A percentile compares a stretch with the other conserved stretches of the same genome.
Evolutionary conservation across 2,329 filamentous ascomycete species (phyloP).

Genomic region (Phyllosticta paracitricarpa): DNA sequence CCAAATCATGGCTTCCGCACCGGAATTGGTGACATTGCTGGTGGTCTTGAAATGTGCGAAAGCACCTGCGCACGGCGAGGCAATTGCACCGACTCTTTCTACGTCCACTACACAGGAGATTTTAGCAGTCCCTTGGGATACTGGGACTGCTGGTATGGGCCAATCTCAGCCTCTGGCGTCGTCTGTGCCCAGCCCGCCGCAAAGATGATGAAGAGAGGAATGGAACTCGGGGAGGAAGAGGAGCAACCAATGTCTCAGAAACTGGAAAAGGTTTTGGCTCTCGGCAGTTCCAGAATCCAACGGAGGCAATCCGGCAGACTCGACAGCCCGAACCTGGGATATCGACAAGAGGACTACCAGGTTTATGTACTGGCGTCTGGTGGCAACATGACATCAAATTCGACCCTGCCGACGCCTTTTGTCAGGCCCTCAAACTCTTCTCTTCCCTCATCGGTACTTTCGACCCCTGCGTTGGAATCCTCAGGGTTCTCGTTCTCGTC

Average conservation of each 20-base stretch:
- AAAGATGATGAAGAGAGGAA: neutral
- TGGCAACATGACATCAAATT: neutral
- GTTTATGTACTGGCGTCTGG: neutral
- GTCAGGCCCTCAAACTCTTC: neutral
- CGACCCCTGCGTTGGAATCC: neutral
- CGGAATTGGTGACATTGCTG: neutral
- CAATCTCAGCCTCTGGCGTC: neutral
- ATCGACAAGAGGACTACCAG: neutral
- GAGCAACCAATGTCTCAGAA: neutral
- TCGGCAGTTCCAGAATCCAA: neutral
- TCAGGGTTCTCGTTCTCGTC: neutral
- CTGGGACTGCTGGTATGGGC: slow-evolving; percentile 9
- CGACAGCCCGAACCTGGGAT: neutral
- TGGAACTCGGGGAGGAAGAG: neutral
- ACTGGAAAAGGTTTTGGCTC: neutral
- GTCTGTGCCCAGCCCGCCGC: neutral
- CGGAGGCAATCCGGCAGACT: neutral
- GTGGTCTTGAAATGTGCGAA: slow-evolving; percentile 6
- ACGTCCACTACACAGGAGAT: slow-evolving; percentile 1
- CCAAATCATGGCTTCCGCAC: neutral
- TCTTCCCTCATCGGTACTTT: neutral
- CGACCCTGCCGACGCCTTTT: neutral
- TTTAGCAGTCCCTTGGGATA: slow-evolving; percentile 4
- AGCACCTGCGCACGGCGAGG: neutral
- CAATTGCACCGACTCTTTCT: neutral